Conservation (phyloP, 2,329 filamentous ascomycete species). For the Alternaria gansuensis region DNA sequence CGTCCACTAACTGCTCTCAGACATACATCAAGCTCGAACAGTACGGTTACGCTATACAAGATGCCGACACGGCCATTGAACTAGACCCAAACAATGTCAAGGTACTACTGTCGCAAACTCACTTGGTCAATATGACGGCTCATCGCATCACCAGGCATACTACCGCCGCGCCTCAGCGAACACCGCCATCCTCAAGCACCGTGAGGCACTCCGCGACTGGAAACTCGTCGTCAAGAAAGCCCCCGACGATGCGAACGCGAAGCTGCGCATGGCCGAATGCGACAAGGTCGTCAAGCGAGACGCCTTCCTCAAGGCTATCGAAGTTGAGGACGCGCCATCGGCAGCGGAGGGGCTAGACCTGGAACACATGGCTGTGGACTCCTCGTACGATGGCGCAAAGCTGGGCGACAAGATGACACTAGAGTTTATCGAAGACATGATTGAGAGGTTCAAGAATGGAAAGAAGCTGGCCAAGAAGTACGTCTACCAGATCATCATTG, state of each 20-base stretch:
- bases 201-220: constrained; percentile 91
- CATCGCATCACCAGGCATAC: constrained; percentile 71
- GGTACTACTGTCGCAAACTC: constrained; percentile 59
- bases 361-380: constrained; percentile 82
- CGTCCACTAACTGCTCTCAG: constrained; percentile 58
- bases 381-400: constrained; percentile 82
- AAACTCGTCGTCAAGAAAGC: constrained; percentile 88
- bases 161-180: constrained; percentile 92
- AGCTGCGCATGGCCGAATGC: constrained; percentile 89
- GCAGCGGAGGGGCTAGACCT: constrained; percentile 90
- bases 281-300: constrained; percentile 92
- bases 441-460: constrained; percentile 83
- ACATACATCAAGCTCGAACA: constrained; percentile 95
- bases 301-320: constrained; percentile 94
- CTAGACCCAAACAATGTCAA: constrained; percentile 89
- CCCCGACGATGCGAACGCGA: constrained; percentile 87
- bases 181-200: constrained; percentile 87
- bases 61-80: constrained; percentile 90
- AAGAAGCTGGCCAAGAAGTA: constrained; percentile 97
- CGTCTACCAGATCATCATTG: constrained; percentile 93
- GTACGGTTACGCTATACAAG: constrained; percentile 89
- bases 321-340: constrained; percentile 89
- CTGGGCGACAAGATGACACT: constrained; percentile 88
- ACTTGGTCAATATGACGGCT: constrained; percentile 6
- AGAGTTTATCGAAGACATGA: constrained; percentile 98